A percentile compares a stretch with the other conserved stretches of the same genome.
Conservation (phyloP, 2,329 filamentous ascomycete genomes). For the Fusarium clavum region DNA sequence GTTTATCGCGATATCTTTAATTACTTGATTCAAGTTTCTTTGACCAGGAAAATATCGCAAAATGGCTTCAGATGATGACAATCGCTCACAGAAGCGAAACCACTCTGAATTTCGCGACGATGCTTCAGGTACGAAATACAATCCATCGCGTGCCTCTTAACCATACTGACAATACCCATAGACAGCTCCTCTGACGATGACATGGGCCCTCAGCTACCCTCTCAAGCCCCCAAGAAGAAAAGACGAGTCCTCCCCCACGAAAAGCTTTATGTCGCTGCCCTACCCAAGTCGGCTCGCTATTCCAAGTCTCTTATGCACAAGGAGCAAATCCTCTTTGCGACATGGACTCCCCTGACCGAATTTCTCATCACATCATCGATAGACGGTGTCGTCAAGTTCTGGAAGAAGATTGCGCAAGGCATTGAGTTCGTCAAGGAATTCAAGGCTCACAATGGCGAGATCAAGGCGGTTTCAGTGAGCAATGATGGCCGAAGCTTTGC, state of each 20-base stretch:
- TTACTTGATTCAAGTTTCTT: neutral
- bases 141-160: conserved; percentile 6
- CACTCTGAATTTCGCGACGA: conserved; percentile 67
- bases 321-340: conserved; percentile 89
- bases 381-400: conserved; percentile 98
- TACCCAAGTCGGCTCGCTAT: conserved; percentile 85
- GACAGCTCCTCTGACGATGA: conserved; percentile 87
- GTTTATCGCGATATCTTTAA: conserved; percentile 1
- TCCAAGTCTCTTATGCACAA: conserved; percentile 99
- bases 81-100: conserved; percentile 59
- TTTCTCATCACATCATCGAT: conserved; percentile 94
- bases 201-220: conserved; percentile 91
- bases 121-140: conserved; percentile 52
- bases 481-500: conserved; percentile 94
- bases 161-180: conserved; percentile 42
- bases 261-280: conserved; percentile 91
- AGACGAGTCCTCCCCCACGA: conserved; percentile 91
- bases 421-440: conserved; percentile 99
- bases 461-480: conserved; percentile 85
- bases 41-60: neutral
- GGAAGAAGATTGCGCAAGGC: conserved; percentile 92
- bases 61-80: conserved; percentile 50
- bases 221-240: conserved; percentile 88
- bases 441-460: conserved; percentile 86
- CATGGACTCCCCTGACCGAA: conserved; percentile 89